Conservation (phyloP, 2,329 filamentous ascomycete species). For the Claviceps sp. region DNA sequence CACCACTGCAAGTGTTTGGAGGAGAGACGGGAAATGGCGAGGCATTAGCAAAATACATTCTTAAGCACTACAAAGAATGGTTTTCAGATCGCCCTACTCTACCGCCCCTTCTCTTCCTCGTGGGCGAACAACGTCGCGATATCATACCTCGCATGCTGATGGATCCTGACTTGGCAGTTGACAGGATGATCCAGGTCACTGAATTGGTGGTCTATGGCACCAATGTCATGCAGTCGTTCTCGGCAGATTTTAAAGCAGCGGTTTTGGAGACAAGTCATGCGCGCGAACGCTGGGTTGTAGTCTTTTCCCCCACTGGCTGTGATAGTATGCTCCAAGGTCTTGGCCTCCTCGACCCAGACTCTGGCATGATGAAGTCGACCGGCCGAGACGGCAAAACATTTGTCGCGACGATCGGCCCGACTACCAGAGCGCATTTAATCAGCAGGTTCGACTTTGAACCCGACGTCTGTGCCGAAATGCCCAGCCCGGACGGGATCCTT, state of each 20-base stretch:
- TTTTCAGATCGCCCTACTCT: constrained; percentile 30
- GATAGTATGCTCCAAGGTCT: constrained; percentile 44
- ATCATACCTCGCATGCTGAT: constrained; percentile 75
- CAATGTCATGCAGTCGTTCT: constrained; percentile 67
- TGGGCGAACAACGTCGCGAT: constrained; percentile 80
- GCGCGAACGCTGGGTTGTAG: constrained; percentile 54
- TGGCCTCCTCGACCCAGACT: constrained; percentile 34
- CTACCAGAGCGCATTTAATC: constrained; percentile 63
- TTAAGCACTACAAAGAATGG: constrained; percentile 56
- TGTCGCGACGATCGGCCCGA: constrained; percentile 85
- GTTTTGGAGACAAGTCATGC: constrained; percentile 31
- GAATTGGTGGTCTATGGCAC: constrained; percentile 84
- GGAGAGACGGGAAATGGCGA: constrained; percentile 78
- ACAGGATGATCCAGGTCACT: constrained; percentile 49
- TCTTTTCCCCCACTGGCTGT: constrained; percentile 56
- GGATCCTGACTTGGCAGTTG: constrained; percentile 33
- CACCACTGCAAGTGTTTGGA: constrained; percentile 54
- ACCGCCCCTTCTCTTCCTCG: constrained; percentile 67
- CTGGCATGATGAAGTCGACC: constrained; percentile 22
- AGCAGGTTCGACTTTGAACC: constrained; percentile 53
- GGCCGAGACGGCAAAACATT: constrained; percentile 34
- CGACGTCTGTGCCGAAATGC: constrained; percentile 68
- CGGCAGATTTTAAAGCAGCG: constrained; percentile 43
- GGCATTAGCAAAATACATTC: constrained; percentile 61
- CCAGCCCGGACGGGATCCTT: constrained; percentile 67